Evolutionary conservation across 2,329 filamentous ascomycete species (phyloP), one percentile per base, ranked within the genome.

Genomic region (Teratosphaeria gauchensis): DNA sequence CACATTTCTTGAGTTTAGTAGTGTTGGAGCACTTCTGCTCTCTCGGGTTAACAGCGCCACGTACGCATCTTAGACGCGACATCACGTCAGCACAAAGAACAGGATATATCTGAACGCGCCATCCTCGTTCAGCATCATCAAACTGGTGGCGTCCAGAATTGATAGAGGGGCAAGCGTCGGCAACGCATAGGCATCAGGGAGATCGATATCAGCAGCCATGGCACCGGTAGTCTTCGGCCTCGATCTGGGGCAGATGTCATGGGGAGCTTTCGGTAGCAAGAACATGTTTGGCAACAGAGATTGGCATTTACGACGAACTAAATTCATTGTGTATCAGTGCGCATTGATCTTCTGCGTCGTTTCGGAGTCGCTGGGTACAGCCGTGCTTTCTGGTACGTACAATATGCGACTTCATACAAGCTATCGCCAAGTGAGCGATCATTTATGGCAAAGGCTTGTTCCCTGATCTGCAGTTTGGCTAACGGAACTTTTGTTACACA

Each of bases 251-350:
- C 80, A 84, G 63, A 81, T 84, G 66, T 76, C 81, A 73, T 84
- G 81, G 81, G 70, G 70, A 60, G 83, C 82, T 66, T 84, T 84
- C 76, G 79, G 78, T 61, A 76, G 71, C 61, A 76, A 74, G n/a
- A 78, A 83, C 67, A 84, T 84, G 81, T 84, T 80, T 72, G 80
- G 79, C 63, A 77, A 71, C 33, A 72, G 74, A 12, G 64, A 65
- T 24, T 83, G 82, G 64, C 80, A 84, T 67, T 70, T 82, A 2
- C 78, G 82, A 51, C 75, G 79, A 21, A 81, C 79, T 8, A 84
- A 82, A 64, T 83, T 84, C 74, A 77, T 82, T 61, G 76, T 84
- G 58, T 84, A 84, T 65, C 82, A 84, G 67, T 72, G 78, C 58
- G 81, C 82, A 61, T 80, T 84, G 79, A 82, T 84, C 55, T 74